Percentiles rank a stretch among this genome's conserved stretches.
phyloP scores from a whole-genome alignment of 176 grass and related monocot genomes.

The sorghum (Sorghum bicolor) region Sorghum_bicolor_NCBIv3 NC_012872.2:5770501-5771000 shows the following conservation, averaged over 20 bases:
- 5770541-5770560: conserved; percentile 34
- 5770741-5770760: conserved; percentile 6
- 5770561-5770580: conserved; percentile 38
- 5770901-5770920: neutral
- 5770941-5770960: neutral
- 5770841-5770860: neutral
- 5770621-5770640: neutral
- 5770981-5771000: neutral
- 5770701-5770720: conserved; percentile 9
- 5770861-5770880: neutral
- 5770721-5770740: neutral
- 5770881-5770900: neutral
- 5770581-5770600: conserved; percentile 14
- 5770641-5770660: conserved; percentile 26
- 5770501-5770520: neutral
- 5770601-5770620: conserved; percentile 34
- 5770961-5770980: neutral
- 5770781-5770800: conserved; percentile 8
- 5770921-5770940: neutral
- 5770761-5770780: conserved; percentile 19
- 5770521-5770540: conserved; percentile 8
- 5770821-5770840: neutral
- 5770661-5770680: conserved; percentile 26
- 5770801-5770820: neutral
- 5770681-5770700: conserved; percentile 13